Conservation (phyloP, 176 grass and related monocot genomes). For the Cenchrus fungigraminus region DNA sequence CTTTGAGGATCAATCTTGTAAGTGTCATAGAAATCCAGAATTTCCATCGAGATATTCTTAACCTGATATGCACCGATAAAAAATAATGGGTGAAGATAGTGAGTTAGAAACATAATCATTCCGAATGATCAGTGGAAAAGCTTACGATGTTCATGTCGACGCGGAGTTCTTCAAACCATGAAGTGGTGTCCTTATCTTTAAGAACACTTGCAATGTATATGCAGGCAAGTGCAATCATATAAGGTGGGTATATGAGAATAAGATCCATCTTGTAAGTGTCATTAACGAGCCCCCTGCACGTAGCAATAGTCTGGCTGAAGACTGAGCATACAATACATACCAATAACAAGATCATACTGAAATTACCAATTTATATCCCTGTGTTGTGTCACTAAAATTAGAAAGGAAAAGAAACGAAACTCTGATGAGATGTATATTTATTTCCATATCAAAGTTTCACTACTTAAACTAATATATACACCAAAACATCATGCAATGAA, state of each 20-base stretch:
- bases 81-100: background rate
- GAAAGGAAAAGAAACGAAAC: constrained; percentile 1
- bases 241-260: constrained; percentile 89
- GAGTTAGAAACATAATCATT: background rate
- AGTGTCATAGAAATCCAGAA: constrained; percentile 88
- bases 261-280: constrained; percentile 98
- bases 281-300: constrained; percentile 89
- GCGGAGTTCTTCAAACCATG: constrained; percentile 92
- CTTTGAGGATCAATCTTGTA: constrained; percentile 68
- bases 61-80: constrained; percentile 48
- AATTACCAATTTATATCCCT: background rate
- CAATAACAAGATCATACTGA: background rate
- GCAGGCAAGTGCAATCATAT: constrained; percentile 96
- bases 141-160: constrained; percentile 93
- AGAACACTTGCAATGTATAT: constrained; percentile 90
- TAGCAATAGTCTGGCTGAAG: constrained; percentile 17
- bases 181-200: constrained; percentile 83
- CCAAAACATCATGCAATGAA: background rate
- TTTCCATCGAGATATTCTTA: constrained; percentile 94
- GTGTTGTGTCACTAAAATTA: constrained; percentile 16
- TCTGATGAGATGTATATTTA: background rate
- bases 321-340: background rate
- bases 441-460: background rate
- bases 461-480: background rate
- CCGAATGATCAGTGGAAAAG: background rate